Evolutionary conservation across 2,329 filamentous ascomycete species (phyloP), one percentile per base, ranked within the genome.

Genomic region (Lachnellula hyalina): DNA sequence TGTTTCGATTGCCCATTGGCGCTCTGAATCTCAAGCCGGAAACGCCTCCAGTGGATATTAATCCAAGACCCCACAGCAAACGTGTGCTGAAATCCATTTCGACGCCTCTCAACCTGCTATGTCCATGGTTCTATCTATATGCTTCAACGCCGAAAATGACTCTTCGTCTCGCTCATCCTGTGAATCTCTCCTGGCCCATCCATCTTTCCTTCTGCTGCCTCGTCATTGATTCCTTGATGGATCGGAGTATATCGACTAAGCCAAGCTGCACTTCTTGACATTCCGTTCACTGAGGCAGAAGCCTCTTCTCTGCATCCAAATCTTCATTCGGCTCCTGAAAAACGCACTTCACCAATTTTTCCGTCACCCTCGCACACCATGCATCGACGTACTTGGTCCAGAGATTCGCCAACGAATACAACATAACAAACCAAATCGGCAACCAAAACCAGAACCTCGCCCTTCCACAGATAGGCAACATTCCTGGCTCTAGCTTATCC

Each of bases 371-470:
- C 12, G 72, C 74, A 56, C 75, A 81, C 63, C 73, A 75, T 0
- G 79, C 78, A 63, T 83, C 80, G 17, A 83, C 74, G 47, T 78
- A 76, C 5, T 69, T 72, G 12, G 76, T 79, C 80, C 80, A 83
- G 0, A 76, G 62, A 62, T 76, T 72, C 2, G 77, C 77, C 12
- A 69, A 62, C 8, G 67, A 71, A 53, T 80, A 79, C 47, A 77
- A 67, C 23, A 79, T 68, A 0, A 73, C 72, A 40, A 79, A 71
- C 73, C 75, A 80, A 51, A 77, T 66, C 1, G 73, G 67, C 19
- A 78, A 56, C 47, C 70, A 68, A 7, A 75, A 62, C 59, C 47
- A 79, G 67, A 51, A 71, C 67, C 60, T 67, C 54, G 49, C 63
- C 56, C 40, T 69, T 65, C 32, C 75, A 71, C 57, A 74, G 71